Evolutionary conservation across 352 stramenopile species (phyloP), one percentile per base, ranked within the genome.

Genomic region (Phytopythium vexans): DNA sequence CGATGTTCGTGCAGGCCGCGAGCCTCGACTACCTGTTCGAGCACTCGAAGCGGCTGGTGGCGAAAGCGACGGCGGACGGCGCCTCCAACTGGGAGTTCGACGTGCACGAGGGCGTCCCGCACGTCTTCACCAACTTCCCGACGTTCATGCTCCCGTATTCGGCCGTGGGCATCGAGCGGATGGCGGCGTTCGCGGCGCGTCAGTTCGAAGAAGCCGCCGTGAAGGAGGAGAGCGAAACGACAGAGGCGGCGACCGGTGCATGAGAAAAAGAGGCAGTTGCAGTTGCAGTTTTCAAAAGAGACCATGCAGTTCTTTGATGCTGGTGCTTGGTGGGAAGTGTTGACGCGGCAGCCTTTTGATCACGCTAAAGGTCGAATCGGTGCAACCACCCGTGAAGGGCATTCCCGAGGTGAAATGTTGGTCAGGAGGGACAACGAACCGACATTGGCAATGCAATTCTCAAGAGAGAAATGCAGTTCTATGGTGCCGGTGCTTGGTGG

Each of bases 1-100:
- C 73, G 0, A 58, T 76, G 41, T 71, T 79, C 34, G 46, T 86
- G n/a, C 75, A 82, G 42, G 58, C 68, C 50, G 74, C 41, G 4
- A 62, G 45, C 31, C 49, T 70, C 8, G 75, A 86, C 49, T 70
- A 66, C 40, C 45, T 86, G 16, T 70, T 72, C 50, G 51, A 70
- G 38, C 57, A 82, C 34, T 53, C 70, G 6, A 33, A 72, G 6
- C 42, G 48, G n/a, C 54, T 86, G 0, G 50, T 54, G 1, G 50
- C 54, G n/a, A 83, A 80, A 42, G 65, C 64, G 32, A 31, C 66
- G 43, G 45, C 49, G 1, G 72, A 84, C 42, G 71, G 68, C 4
- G 57, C 67, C 9, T 56, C 41, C 3, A 62, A 77, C 49, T 82
- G 72, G 72, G 66, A 74, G 42, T 16, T 86, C 6, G 66, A 82